Evolutionary conservation across 352 stramenopile species (phyloP).

Genomic region (Phytophthora pisi): DNA sequence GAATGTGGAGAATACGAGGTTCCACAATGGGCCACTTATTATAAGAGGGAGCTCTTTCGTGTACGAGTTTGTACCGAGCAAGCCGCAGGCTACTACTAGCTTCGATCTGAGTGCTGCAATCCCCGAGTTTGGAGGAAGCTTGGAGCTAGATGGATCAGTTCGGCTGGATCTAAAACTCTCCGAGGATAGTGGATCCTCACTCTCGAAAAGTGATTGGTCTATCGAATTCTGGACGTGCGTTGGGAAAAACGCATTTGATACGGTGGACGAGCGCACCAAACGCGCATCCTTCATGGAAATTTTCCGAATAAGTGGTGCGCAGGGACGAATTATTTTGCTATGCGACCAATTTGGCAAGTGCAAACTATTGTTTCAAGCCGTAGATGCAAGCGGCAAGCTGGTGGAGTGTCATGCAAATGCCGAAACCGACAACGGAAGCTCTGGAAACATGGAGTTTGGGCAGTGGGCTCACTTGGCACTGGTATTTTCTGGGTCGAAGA

Average conservation of each 20-base stretch:
- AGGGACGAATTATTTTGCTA: conserved; percentile 22
- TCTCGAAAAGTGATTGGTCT: conserved; percentile 47
- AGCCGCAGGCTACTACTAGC: conserved; percentile 2
- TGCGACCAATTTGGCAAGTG: conserved; percentile 24
- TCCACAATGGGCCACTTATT: conserved; percentile 44
- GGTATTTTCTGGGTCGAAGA: conserved; percentile 46
- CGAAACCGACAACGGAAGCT: conserved; percentile 1
- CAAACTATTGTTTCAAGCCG: conserved; percentile 7
- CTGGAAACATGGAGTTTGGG: conserved; percentile 17
- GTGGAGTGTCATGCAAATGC: conserved; percentile 10
- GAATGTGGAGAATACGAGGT: conserved; percentile 18
- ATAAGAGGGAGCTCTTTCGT: conserved; percentile 49
- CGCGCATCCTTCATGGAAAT: conserved; percentile 26
- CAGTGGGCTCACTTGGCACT: conserved; percentile 65
- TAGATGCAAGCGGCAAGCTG: conserved; percentile 9
- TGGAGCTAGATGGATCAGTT: conserved; percentile 46
- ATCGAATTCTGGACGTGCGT: conserved; percentile 63
- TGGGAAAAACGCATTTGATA: conserved; percentile 12
- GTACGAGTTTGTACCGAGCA: conserved; percentile 42
- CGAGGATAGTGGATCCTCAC: conserved; percentile 20
- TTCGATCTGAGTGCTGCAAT: conserved; percentile 22
- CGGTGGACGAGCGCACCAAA: not conserved
- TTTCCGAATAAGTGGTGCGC: conserved; percentile 22
- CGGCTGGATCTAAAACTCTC: conserved; percentile 27
- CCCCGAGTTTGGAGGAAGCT: conserved; percentile 22